phyloP scores from a whole-genome alignment of 495 filamentous ascomycete species.

The Aspergillus conjunctus region DNA sequence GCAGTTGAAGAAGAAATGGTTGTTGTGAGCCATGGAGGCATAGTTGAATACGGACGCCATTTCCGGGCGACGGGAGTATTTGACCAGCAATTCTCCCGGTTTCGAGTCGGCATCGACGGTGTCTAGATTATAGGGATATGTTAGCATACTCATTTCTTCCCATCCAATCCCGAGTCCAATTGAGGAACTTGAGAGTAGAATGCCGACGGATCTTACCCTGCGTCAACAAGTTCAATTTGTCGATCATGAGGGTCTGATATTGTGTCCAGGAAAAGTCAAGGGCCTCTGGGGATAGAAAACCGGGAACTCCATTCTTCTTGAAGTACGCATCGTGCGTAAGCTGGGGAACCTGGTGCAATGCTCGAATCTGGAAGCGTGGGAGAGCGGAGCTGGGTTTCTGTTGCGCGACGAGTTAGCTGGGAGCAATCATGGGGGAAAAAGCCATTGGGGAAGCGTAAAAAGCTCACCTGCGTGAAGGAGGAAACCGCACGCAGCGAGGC shows the following conservation, averaged over 20 bases:
- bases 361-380: slow-evolving; percentile 46
- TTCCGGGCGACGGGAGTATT: slow-evolving; percentile 74
- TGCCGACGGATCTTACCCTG: slow-evolving; percentile 58
- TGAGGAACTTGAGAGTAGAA: neutral
- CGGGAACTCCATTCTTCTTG: slow-evolving; percentile 62
- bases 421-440: neutral
- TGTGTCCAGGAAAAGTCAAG: slow-evolving; percentile 79
- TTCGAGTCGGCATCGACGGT: slow-evolving; percentile 59
- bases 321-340: slow-evolving; percentile 58
- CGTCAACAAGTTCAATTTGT: slow-evolving; percentile 73
- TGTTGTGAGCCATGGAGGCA: slow-evolving; percentile 95
- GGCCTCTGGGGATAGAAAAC: slow-evolving; percentile 63
- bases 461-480: slow-evolving; percentile 36
- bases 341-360: slow-evolving; percentile 58
- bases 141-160: neutral
- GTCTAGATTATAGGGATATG: slow-evolving; percentile 30
- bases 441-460: slow-evolving; percentile 1
- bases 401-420: slow-evolving; percentile 28
- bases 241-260: slow-evolving; percentile 72
- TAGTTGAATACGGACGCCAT: slow-evolving; percentile 86
- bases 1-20: slow-evolving; percentile 88
- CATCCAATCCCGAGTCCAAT: too few relatives aligned
- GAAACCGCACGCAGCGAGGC: slow-evolving; percentile 49
- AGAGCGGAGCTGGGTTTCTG: slow-evolving; percentile 47
- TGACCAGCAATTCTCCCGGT: slow-evolving; percentile 68